A percentile compares a stretch with the other conserved stretches of the same genome.
Conservation (phyloP, 176 grass and related monocot species). For the Avena eriantha region DNA sequence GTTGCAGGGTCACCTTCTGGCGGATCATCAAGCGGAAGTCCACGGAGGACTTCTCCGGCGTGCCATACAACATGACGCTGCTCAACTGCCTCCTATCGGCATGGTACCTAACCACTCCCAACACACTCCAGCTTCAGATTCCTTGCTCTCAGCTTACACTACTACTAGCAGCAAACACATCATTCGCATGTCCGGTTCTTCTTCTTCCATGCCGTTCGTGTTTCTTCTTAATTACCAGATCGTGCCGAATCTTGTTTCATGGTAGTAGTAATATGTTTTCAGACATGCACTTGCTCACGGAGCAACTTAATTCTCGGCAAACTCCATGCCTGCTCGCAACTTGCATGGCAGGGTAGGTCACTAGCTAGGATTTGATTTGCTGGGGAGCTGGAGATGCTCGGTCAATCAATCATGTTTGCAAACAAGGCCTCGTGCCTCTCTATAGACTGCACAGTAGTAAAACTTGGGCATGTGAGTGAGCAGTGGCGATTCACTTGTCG, state of each 20-base stretch:
- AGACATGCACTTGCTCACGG: background rate
- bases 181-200: no score
- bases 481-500: background rate
- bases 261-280: background rate
- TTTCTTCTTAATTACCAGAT: constrained; percentile 4
- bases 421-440: background rate
- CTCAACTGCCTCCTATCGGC: constrained; percentile 98
- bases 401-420: background rate
- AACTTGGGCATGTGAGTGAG: background rate
- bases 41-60: constrained; percentile 96
- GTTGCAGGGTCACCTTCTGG: constrained; percentile 81
- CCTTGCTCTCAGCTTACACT: no score
- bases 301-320: background rate
- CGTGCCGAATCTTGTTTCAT: background rate
- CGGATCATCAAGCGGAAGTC: constrained; percentile 82
- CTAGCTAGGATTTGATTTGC: background rate
- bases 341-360: background rate
- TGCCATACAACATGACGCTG: constrained; percentile 98
- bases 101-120: constrained; percentile 36
- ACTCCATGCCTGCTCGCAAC: background rate
- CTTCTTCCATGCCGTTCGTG: constrained; percentile 15
- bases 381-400: background rate
- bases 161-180: no score
- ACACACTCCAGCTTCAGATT: no score
- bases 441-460: background rate